Percentiles rank a stretch among this genome's conserved stretches.
These are phyloP conservation scores for Saturnispora bothae DNA, from an alignment of 805 yeast genomes.

Conservation along the genomic window DNA sequence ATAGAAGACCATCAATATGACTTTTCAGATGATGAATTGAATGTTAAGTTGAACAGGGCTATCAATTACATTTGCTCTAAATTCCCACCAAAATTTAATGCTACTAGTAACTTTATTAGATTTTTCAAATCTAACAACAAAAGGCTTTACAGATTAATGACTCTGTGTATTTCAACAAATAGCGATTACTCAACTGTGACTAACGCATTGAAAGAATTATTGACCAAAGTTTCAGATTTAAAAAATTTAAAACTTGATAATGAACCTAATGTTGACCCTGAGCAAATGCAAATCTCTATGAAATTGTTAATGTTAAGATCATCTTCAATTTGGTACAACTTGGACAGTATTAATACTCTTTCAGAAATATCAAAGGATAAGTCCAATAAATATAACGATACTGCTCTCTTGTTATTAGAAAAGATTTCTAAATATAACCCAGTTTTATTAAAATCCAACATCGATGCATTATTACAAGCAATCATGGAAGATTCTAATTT, in stretches of 20 bases:
- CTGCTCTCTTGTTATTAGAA: constrained; percentile 46
- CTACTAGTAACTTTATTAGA: constrained; percentile 40
- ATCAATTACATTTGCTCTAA: constrained; percentile 50
- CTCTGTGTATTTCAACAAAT: constrained; percentile 39
- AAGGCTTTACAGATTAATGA: constrained; percentile 47
- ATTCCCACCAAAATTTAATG: constrained; percentile 41
- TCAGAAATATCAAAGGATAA: constrained; percentile 35
- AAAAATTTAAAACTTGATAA: constrained; percentile 29
- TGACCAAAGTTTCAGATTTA: constrained; percentile 42
- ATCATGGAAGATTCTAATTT: background rate
- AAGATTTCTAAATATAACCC: constrained; percentile 54
- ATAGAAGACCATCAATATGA: constrained; percentile 36
- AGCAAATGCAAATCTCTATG: constrained; percentile 42
- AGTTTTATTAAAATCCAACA: constrained; percentile 49
- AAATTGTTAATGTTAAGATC: constrained; percentile 52
- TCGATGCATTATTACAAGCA: constrained; percentile 35
- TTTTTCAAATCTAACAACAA: constrained; percentile 48
- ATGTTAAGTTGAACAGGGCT: constrained; percentile 39
- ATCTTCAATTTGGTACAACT: constrained; percentile 52
- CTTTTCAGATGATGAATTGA: constrained; percentile 11
- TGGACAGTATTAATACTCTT: constrained; percentile 47
- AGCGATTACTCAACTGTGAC: constrained; percentile 50
- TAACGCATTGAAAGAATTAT: constrained; percentile 54
- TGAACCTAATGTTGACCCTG: constrained; percentile 29
- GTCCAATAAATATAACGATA: constrained; percentile 16